Percentiles rank a stretch among this genome's conserved stretches.
Evolutionary conservation across 371 early-diverging fungal genomes (phyloP).

Genomic region (Racocetra persica): DNA sequence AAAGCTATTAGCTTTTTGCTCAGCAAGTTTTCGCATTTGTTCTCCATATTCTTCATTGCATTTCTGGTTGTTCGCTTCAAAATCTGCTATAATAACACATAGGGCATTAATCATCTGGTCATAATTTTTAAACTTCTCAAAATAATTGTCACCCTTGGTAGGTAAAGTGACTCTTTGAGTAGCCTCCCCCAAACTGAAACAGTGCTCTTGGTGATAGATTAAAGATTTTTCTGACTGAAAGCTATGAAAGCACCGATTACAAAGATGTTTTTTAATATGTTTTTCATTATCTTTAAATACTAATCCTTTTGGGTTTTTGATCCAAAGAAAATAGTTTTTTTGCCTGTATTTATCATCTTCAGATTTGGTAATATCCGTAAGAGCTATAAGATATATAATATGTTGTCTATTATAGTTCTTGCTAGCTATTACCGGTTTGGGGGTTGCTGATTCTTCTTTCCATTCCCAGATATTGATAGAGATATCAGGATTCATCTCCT

Average conservation of each 20-base stretch:
- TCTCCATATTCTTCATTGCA: background rate
- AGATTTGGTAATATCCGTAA: constrained; percentile 25
- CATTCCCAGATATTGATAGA: constrained; percentile 25
- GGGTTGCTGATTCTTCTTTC: constrained; percentile 12
- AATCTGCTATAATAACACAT: constrained; percentile 3
- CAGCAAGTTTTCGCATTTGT: background rate
- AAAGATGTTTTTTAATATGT: constrained; percentile 21
- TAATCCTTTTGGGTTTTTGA: constrained; percentile 28
- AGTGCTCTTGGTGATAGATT: background rate
- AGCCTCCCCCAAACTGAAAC: constrained; percentile 7
- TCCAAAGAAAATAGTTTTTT: constrained; percentile 32
- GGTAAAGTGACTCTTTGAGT: background rate
- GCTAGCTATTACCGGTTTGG: constrained; percentile 18
- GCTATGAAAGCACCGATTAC: constrained; percentile 13
- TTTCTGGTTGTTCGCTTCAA: background rate
- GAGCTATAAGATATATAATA: constrained; percentile 33
- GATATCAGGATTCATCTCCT: constrained; percentile 8
- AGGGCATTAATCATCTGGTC: background rate
- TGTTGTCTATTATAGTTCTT: constrained; percentile 30
- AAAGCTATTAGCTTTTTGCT: constrained; percentile 27
- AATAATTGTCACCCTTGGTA: background rate
- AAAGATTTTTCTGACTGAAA: constrained; percentile 3
- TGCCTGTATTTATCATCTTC: constrained; percentile 23
- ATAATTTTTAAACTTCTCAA: constrained; percentile 30
- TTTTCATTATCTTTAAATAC: background rate